A percentile compares a stretch with the other conserved stretches of the same genome.
Evolutionary conservation across 2,329 filamentous ascomycete species (phyloP).

Genomic region (Verticillium dahliae): DNA sequence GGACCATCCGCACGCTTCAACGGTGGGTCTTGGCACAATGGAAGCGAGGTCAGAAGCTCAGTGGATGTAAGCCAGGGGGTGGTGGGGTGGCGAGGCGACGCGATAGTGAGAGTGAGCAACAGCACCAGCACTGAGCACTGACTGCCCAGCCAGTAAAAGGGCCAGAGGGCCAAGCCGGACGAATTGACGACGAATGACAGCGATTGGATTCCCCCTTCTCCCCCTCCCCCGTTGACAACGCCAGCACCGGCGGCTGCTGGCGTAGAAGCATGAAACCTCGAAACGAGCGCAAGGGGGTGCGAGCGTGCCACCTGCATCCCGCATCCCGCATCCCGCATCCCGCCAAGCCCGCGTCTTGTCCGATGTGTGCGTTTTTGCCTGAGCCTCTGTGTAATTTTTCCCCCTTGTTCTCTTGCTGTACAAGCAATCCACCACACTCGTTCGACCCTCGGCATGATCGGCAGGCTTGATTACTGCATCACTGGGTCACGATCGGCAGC

Average conservation of each 20-base stretch:
- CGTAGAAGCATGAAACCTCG: slow-evolving; percentile 3
- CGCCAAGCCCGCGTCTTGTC: background rate
- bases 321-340: background rate
- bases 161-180: background rate
- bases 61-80: background rate
- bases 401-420: too few relatives aligned
- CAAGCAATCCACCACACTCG: background rate
- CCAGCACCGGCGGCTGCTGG: slow-evolving; percentile 1
- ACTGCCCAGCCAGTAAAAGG: too few relatives aligned
- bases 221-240: background rate
- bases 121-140: too few relatives aligned
- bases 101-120: background rate
- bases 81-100: background rate
- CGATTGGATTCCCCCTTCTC: background rate
- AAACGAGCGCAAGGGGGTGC: background rate
- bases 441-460: background rate
- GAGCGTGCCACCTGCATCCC: background rate
- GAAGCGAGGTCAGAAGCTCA: background rate
- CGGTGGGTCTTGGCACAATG: background rate
- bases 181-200: background rate
- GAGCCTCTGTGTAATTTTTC: too few relatives aligned
- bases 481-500: background rate
- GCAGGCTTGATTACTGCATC: background rate
- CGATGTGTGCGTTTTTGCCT: background rate
- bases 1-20: background rate